These are phyloP conservation scores for Kalmanozyma brasiliensis DNA, from an alignment of 1,284 basidiomycete species.

Conservation along the genomic window DNA sequence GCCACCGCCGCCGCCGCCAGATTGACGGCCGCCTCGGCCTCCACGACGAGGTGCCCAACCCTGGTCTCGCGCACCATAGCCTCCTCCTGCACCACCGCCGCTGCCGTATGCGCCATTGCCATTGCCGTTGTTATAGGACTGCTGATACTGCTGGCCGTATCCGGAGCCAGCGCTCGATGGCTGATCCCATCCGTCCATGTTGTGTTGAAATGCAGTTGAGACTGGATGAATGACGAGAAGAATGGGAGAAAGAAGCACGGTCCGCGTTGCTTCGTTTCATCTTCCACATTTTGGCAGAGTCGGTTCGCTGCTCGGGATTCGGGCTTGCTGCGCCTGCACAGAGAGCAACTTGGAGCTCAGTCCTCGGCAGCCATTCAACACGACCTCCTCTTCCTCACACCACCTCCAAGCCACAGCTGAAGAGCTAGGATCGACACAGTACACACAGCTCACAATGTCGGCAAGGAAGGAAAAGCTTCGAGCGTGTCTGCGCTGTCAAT, in stretches of 20 bases:
- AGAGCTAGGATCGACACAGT: neutral
- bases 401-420: neutral
- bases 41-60: constrained; percentile 45
- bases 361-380: neutral
- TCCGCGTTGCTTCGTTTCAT: neutral
- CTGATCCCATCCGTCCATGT: constrained; percentile 35
- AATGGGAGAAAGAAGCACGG: constrained; percentile 9
- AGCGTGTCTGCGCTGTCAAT: constrained; percentile 90
- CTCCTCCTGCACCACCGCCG: constrained; percentile 1
- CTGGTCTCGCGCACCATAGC: constrained; percentile 20
- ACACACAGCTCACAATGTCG: constrained; percentile 34
- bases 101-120: neutral
- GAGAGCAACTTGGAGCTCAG: neutral
- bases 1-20: constrained; percentile 20
- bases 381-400: neutral
- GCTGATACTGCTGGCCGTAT: constrained; percentile 16
- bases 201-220: neutral
- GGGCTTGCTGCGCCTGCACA: neutral
- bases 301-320: constrained; percentile 13
- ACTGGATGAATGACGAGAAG: neutral
- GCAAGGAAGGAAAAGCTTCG: constrained; percentile 73
- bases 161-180: constrained; percentile 9
- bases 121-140: constrained; percentile 13
- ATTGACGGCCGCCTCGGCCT: constrained; percentile 26
- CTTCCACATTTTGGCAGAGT: neutral